These are phyloP conservation scores for Diophrys sp. DNA, from an alignment of 73 alveolate genomes.

Conservation along the genomic window DNA sequence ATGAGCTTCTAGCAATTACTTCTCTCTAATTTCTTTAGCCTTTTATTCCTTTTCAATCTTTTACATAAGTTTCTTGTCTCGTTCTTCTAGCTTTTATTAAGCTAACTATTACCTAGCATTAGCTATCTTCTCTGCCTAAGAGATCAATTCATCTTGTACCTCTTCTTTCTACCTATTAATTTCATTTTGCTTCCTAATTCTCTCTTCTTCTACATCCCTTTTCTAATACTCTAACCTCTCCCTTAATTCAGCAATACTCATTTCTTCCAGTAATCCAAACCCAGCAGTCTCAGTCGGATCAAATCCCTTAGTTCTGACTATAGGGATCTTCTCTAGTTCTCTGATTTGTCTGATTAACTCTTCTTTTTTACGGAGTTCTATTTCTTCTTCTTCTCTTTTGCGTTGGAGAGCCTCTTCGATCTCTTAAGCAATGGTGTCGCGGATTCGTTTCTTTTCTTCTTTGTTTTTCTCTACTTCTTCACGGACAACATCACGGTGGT, in stretches of 20 bases:
- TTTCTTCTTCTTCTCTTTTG: constrained; percentile 87
- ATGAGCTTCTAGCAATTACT: constrained; percentile 84
- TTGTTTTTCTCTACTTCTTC: constrained; percentile 66
- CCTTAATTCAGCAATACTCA: constrained; percentile 91
- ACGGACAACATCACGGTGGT: neutral
- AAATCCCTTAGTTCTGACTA: constrained; percentile 90
- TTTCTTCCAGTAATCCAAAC: constrained; percentile 92
- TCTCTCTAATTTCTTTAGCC: constrained; percentile 57
- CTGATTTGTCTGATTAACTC: constrained; percentile 92
- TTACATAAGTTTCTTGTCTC: neutral
- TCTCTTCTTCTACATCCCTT: constrained; percentile 77
- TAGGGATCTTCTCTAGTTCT: constrained; percentile 93
- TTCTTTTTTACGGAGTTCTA: constrained; percentile 82
- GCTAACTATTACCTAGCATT: neutral
- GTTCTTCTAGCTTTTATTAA: neutral
- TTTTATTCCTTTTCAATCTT: neutral
- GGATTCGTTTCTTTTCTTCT: constrained; percentile 78
- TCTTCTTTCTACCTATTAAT: constrained; percentile 67
- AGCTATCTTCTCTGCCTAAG: constrained; percentile 66
- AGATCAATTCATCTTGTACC: constrained; percentile 59
- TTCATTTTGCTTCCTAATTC: constrained; percentile 78
- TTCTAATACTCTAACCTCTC: constrained; percentile 89
- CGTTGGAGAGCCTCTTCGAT: constrained; percentile 74
- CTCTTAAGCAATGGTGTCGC: constrained; percentile 86
- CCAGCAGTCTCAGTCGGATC: constrained; percentile 98